Evolutionary conservation across 306 rosid species (phyloP).

Genomic region (Cotoneaster glaucophyllus): DNA sequence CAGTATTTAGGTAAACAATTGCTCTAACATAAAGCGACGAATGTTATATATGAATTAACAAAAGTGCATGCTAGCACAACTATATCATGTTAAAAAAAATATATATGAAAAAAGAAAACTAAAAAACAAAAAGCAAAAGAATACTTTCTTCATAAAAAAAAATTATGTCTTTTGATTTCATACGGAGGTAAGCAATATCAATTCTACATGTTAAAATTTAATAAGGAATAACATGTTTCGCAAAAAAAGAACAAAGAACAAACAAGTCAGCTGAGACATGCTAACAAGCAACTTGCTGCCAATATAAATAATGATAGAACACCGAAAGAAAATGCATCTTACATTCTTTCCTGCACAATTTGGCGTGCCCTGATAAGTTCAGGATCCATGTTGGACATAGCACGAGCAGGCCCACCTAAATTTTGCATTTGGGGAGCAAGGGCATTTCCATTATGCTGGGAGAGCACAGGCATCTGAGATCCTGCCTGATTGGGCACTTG

Average conservation of each 20-base stretch:
- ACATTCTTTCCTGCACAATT: slow-evolving; percentile 65
- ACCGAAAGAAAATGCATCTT: slow-evolving; percentile 20
- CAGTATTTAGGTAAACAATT: not conserved
- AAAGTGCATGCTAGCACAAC: not conserved
- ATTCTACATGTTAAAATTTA: not conserved
- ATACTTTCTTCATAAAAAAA: not conserved
- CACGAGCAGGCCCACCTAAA: slow-evolving; percentile 38
- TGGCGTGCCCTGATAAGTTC: slow-evolving; percentile 52
- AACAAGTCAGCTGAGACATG: not conserved
- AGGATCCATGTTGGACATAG: slow-evolving; percentile 42
- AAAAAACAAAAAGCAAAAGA: not conserved
- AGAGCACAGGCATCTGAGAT: slow-evolving; percentile 47
- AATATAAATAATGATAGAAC: not conserved
- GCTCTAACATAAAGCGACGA: not conserved
- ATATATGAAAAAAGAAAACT: not conserved
- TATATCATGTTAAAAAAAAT: not conserved
- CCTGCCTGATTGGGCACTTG: slow-evolving; percentile 71
- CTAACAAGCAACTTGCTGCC: not conserved
- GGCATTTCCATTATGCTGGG: slow-evolving; percentile 54
- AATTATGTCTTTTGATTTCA: not conserved
- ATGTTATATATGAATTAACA: not conserved
- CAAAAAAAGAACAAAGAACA: not conserved
- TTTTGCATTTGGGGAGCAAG: slow-evolving; percentile 48
- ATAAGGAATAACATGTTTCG: not conserved
- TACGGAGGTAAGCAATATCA: not conserved